Evolutionary conservation across 371 early-diverging fungal genomes (phyloP).

Genomic region (Mucor ambiguus): DNA sequence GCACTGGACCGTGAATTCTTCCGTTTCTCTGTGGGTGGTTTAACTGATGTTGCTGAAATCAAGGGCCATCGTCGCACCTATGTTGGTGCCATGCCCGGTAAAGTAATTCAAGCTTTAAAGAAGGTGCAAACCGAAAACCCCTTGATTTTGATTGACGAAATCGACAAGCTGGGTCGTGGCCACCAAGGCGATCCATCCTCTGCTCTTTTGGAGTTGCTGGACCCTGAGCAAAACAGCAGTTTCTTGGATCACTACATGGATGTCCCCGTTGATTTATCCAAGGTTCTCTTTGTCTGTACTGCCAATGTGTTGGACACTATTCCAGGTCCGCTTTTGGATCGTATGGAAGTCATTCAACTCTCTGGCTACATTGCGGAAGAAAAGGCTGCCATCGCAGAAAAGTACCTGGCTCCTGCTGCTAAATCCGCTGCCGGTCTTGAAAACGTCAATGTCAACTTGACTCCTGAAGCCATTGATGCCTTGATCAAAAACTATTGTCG

Average conservation of each 20-base stretch:
- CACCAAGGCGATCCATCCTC: slow-evolving; percentile 97
- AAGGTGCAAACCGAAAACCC: slow-evolving; percentile 98
- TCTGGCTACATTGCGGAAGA: slow-evolving; percentile 97
- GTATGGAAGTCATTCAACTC: slow-evolving; percentile 96
- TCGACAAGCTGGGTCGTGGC: slow-evolving; percentile 97
- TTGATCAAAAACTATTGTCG: slow-evolving; percentile 93
- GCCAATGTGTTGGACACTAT: slow-evolving; percentile 96
- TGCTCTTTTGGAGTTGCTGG: slow-evolving; percentile 93
- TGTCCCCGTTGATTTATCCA: slow-evolving; percentile 94
- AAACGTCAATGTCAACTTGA: slow-evolving; percentile 70
- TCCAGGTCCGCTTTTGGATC: slow-evolving; percentile 94
- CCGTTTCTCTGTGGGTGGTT: slow-evolving; percentile 95
- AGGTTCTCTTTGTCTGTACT: slow-evolving; percentile 97
- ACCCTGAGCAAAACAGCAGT: slow-evolving; percentile 95
- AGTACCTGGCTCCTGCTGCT: slow-evolving; percentile 87
- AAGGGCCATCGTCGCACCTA: slow-evolving; percentile 98
- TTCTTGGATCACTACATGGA: slow-evolving; percentile 99
- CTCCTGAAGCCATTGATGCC: slow-evolving; percentile 76
- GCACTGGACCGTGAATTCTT: slow-evolving; percentile 94
- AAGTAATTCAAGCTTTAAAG: slow-evolving; percentile 96
- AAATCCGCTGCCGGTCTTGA: slow-evolving; percentile 81
- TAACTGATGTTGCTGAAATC: slow-evolving; percentile 97
- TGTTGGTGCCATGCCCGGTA: slow-evolving; percentile 99
- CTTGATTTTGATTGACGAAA: slow-evolving; percentile 95
- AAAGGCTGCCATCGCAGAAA: slow-evolving; percentile 93